Base-by-base conservation (phyloP, 129 eudicot genomes). In the Gnaphalium uliginosum region DNA sequence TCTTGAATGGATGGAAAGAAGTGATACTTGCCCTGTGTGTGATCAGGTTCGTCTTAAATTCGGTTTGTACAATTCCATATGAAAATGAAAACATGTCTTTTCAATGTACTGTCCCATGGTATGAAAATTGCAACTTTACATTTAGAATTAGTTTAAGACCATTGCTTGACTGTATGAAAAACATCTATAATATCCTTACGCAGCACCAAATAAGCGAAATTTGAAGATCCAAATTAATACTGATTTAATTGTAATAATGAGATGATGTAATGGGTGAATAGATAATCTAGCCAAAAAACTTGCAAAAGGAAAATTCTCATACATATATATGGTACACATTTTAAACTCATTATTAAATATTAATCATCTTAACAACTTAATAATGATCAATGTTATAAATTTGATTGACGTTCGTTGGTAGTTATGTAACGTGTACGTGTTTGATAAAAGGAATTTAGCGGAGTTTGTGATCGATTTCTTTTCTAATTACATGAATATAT, bases 1-100 rank as follows among this genome's bases (percentile, higher is more conserved):
- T 79, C 86, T 90, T 37, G 98, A 90, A 81, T 93, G 98, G 98
- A 80, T 93, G 98, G 98, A 93, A 79, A 88, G 98, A 84, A 93
- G 98, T 79, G 89, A 93, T 61, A 89, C 86, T 27, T 93, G 98
- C 74, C 91, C 98, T 19, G 93, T 93, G 72, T 93, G 98, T 81
- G 91, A 86, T 81, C 84, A 93, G 98, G 98, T 93, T 74, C 15
- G 65, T 58, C 14, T 43, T 15, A 29, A 43, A 21, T 68, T 27
- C 63, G 39, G 25, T 74, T 80, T 39, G 24, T 25, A 75, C 61
- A 43, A 46, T 27, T 41, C 2, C 33, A 74, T 61, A 39, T 37
- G 69, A 25, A 72, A 67, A 56, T 19, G 17, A 13, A 21, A 33
- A 53, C 27, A 27, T 72, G 11, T 23, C 46, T 60, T 61, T 11